Evolutionary conservation across 2,329 filamentous ascomycete species (phyloP), one percentile per base, ranked within the genome.

Genomic region (Colletotrichum lini): DNA sequence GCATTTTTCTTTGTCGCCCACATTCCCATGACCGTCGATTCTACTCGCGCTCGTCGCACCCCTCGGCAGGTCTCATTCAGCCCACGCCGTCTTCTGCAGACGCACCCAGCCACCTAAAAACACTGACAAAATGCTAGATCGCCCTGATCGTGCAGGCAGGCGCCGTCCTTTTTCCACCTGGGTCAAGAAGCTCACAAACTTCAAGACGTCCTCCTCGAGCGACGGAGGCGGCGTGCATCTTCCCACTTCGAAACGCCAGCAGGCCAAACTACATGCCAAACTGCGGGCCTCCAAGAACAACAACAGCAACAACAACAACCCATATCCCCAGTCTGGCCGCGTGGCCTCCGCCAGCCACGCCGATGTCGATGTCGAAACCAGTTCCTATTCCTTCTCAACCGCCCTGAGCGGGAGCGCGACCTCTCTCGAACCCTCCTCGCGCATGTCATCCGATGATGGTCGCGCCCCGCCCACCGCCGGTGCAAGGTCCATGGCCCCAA

Each of bases 151-250:
- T 75, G 75, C 83, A 78, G 89, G 89, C 76, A 93, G 94, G 75
- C 92, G 95, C 76, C 91, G 94, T 74, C 96, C 95, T 30, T 98
- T 98, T 80, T 90, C 95, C 57, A 94, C 92, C 75, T 97, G 96
- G 93, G 94, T 99, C 86, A 97, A 95, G 87, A 95, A 95, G 78
- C 89, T 98, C 68, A 92, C 95, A 73, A 96, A 92, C 80, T 92
- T 98, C 83, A 98, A 97, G 82, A 81, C 79, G 66, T 87, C 85
- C 67, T 91, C 91, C 5, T 93, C 91, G 42, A 87, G 90, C 72
- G 86, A 86, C 52, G 71, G 78, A 75, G 82, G 77, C 69, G 69
- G 69, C 49, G 69, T 40, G 13, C 69, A 66, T 18, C 70, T 70
- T 16, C 81, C 79, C 77, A 82, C 79, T 73, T 81, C 77, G 71